Evolutionary conservation across 768 basidiomycete species (phyloP), one percentile per base, ranked within the genome.

Genomic region (Naematelia aurantialba): DNA sequence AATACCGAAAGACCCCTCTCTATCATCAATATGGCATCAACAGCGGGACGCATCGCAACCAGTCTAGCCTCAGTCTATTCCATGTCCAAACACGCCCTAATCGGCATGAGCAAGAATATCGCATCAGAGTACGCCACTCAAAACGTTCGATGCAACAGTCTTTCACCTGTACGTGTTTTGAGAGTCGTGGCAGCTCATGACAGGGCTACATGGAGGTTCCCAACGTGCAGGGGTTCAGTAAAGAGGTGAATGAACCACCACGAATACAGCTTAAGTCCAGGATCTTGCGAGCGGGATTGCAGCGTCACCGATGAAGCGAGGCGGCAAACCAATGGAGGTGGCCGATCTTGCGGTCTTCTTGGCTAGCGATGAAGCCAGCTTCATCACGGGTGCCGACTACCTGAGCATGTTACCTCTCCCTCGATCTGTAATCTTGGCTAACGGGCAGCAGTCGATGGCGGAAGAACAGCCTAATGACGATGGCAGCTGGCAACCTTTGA

Each of bases 171-270:
- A 29, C 11, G 60, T 61, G 34, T 1, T n/a, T 30, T 34, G 22
- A 58, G 1, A 14, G 48, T 45, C 21, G 2, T 11, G 17, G 17
- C 25, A 19, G 25, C 24, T 54, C 30, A 30, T 22, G 39, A 19
- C 45, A 62, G 61, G 61, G 61, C 4, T 46, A 53, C 5, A 62
- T 62, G 61, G 57, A 62, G n/a, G 46, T 62, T 12, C 61, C 61
- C 5, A 62, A 62, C 27, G 34, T 62, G 21, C 56, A 62, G 49
- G 61, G 61, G 3, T 58, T 62, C 30, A 19, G 45, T 10, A 19
- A 39, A 50, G 56, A 62, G 25, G 61, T 62, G 30, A 48, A 52
- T 62, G 22, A n/a, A 8, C 34, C 8, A 39, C 8, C 8, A 17
- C 8, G 34, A 39, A 39, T 39, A 8, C 8, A 39, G 17, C 34